Percentiles rank a stretch among this genome's conserved stretches.
phyloP scores from a whole-genome alignment of 768 basidiomycete genomes.

The Agaricus blazei region DNA sequence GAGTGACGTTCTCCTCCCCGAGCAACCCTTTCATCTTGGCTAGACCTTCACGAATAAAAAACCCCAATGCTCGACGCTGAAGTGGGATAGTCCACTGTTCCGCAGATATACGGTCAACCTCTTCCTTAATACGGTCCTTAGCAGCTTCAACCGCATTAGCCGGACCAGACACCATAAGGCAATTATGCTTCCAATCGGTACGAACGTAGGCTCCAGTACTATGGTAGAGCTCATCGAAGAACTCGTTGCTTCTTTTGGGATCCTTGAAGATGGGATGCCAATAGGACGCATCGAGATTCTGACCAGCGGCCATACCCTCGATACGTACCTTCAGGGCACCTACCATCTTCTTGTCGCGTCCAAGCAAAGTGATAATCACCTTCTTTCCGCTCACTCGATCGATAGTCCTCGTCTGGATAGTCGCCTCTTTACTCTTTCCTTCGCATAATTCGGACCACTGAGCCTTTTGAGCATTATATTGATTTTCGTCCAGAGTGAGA shows the following conservation, averaged over 20 bases:
- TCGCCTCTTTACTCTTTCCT: slow-evolving; percentile 24
- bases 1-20: slow-evolving; percentile 47
- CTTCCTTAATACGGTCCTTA: slow-evolving; percentile 36
- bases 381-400: slow-evolving; percentile 17
- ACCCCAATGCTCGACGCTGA: slow-evolving; percentile 35
- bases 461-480: slow-evolving; percentile 45
- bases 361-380: slow-evolving; percentile 40
- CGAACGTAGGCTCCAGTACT: slow-evolving; percentile 39
- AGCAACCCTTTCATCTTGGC: slow-evolving; percentile 45
- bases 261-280: slow-evolving; percentile 45
- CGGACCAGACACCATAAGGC: slow-evolving; percentile 44
- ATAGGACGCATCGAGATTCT: slow-evolving; percentile 34
- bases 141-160: slow-evolving; percentile 33
- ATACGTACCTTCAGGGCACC: slow-evolving; percentile 58
- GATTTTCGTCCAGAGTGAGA: slow-evolving; percentile 40
- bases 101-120: slow-evolving; percentile 42
- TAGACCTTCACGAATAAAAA: slow-evolving; percentile 47
- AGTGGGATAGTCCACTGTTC: slow-evolving; percentile 37
- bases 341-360: slow-evolving; percentile 46
- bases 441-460: slow-evolving; percentile 43
- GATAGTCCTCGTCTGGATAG: slow-evolving; percentile 22
- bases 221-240: slow-evolving; percentile 27
- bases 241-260: slow-evolving; percentile 21
- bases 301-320: slow-evolving; percentile 48
- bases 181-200: slow-evolving; percentile 38